Conservation (phyloP, 1,284 basidiomycete species). For the Trametes pubescens region DNA sequence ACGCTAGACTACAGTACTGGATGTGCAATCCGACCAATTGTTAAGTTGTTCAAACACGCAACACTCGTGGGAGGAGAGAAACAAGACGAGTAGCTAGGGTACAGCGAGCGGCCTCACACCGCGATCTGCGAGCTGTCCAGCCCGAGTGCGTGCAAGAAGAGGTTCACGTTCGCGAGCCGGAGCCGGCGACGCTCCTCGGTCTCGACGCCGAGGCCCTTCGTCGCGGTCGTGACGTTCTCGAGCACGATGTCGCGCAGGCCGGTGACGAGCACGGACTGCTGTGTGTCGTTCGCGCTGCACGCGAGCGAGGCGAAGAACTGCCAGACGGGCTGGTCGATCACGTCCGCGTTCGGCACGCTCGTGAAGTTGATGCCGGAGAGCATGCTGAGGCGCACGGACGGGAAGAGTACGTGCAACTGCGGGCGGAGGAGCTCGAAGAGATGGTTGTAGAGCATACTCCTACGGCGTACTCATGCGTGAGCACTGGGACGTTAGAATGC, state of each 20-base stretch:
- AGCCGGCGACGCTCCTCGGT: constrained; percentile 70
- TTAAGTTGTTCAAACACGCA: background rate
- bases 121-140: constrained; percentile 85
- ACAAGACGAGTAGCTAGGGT: constrained; percentile 9
- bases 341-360: constrained; percentile 59
- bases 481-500: background rate
- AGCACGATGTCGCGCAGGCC: constrained; percentile 92
- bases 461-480: constrained; percentile 16
- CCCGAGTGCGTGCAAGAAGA: constrained; percentile 86
- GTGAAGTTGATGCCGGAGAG: constrained; percentile 45
- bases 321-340: constrained; percentile 92
- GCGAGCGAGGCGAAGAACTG: constrained; percentile 92
- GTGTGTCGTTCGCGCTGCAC: constrained; percentile 83
- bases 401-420: constrained; percentile 85
- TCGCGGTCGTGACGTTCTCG: constrained; percentile 83
- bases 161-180: constrained; percentile 84
- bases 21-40: constrained; percentile 19
- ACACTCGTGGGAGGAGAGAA: background rate
- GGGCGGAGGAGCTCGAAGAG: constrained; percentile 47
- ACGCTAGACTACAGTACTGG: constrained; percentile 28
- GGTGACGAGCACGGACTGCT: constrained; percentile 88
- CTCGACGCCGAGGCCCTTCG: constrained; percentile 73
- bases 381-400: constrained; percentile 80
- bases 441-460: constrained; percentile 26
- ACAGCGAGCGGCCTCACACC: constrained; percentile 29